phyloP scores from a whole-genome alignment of 2,329 filamentous ascomycete species.

The Aspergillus sp. region DNA sequence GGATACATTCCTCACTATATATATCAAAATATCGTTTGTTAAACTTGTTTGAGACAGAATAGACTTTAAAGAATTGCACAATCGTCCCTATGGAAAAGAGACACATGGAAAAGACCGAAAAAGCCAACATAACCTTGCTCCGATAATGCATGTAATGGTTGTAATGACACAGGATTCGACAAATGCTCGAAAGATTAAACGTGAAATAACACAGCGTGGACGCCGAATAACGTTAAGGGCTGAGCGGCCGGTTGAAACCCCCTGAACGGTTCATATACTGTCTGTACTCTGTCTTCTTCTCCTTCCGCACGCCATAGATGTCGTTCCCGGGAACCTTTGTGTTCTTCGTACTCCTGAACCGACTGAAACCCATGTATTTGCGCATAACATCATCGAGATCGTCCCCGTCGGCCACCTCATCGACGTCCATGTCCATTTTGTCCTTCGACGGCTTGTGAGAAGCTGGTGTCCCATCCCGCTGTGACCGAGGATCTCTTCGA shows the following conservation, averaged over 20 bases:
- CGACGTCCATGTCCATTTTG: conserved; percentile 36
- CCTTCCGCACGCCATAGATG: conserved; percentile 73
- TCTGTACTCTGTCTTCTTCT: conserved; percentile 89
- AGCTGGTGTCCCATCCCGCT: conserved; percentile 19
- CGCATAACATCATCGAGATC: conserved; percentile 68
- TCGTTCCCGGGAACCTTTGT: conserved; percentile 86
- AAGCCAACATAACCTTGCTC: conserved; percentile 19
- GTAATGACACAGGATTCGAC: neutral
- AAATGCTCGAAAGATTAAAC: conserved; percentile 3
- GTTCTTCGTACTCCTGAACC: conserved; percentile 79
- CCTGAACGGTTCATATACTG: conserved; percentile 74
- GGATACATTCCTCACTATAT: no score
- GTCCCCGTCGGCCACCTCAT: conserved; percentile 50
- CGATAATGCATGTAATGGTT: conserved; percentile 22
- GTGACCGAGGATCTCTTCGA: conserved; percentile 22
- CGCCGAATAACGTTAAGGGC: conserved; percentile 33
- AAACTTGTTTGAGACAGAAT: conserved; percentile 1
- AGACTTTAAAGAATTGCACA: no score
- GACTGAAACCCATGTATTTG: conserved; percentile 82
- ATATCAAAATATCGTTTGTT: neutral
- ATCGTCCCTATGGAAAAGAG: no score
- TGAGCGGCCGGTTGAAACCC: conserved; percentile 46
- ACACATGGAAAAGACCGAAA: no score
- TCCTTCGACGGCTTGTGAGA: conserved; percentile 21
- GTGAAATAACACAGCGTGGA: conserved; percentile 1